Conservation (phyloP, 495 filamentous ascomycete genomes). For the Glarea lozoyensis region DNA sequence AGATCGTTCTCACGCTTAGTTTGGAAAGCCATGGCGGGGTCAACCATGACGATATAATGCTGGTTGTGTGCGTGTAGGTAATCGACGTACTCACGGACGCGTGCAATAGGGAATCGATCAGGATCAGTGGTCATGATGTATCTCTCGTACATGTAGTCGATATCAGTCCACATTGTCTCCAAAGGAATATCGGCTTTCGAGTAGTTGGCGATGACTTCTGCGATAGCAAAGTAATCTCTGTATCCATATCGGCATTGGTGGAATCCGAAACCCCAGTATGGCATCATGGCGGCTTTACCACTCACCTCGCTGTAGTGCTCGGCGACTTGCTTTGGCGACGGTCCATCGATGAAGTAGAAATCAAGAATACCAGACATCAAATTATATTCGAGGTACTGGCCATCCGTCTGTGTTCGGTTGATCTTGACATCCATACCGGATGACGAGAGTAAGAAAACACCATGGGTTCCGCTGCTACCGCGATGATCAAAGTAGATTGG, state of each 20-base stretch:
- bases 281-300: constrained; percentile 66
- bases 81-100: constrained; percentile 58
- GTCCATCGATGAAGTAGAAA: constrained; percentile 76
- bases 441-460: constrained; percentile 73
- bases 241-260: constrained; percentile 83
- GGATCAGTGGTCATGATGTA: constrained; percentile 69
- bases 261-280: constrained; percentile 79
- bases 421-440: constrained; percentile 88
- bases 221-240: constrained; percentile 65
- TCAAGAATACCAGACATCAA: constrained; percentile 73
- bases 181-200: constrained; percentile 65
- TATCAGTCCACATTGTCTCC: constrained; percentile 88
- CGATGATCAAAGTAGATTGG: constrained; percentile 82
- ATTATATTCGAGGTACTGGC: constrained; percentile 80
- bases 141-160: constrained; percentile 66
- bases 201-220: constrained; percentile 76
- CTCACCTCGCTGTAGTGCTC: constrained; percentile 66
- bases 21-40: constrained; percentile 66
- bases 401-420: constrained; percentile 47
- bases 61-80: constrained; percentile 68
- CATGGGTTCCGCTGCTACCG: constrained; percentile 56
- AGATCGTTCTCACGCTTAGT: constrained; percentile 54
- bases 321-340: constrained; percentile 60
- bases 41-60: constrained; percentile 82
- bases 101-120: constrained; percentile 57